Base-by-base conservation (phyloP, 345 rosid species). In the Melastoma malabathricum region DNA sequence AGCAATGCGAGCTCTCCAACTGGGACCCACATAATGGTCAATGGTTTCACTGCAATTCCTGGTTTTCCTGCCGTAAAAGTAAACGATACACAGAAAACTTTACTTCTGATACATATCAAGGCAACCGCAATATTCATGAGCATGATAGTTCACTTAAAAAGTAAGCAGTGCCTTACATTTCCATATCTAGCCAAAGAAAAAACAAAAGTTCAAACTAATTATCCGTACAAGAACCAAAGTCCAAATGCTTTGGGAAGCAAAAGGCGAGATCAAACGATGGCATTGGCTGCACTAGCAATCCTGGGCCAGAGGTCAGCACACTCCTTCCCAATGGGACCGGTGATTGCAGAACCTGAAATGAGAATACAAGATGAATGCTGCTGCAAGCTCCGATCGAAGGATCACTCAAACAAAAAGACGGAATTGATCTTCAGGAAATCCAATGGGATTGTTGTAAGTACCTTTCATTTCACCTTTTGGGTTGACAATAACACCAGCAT, bases 381-480 rank as follows among this genome's bases (percentile, higher is more conserved):
- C 2, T 34, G 41, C 41, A 34, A 7, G 41, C 9, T 34, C 41
- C 41, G 12, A 34, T 34, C 9, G 12, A 34, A 9, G 41, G 12
- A 34, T 34, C 10, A 34, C 9, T 34, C 41, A 34, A 34, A 9
- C 12, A 12, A 9, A 6, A 12, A 34, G 41, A 34, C 12, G 41
- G 12, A 34, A 5, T 6, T 34, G 38, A 6, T 34, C 10, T 34
- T 34, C 41, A 44, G 25, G 45, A 18, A 48, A 56, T 15, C 8
- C 13, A 20, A 47, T 6, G 13, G 17, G 18, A 6, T 51, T 29
- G 25, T 1, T 7, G 27, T 1, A 4, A 3, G 10, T 59, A 84
- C 97, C 97, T 81, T 89, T 89, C 97, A 89, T 89, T 69, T 89
- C 94, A 45, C 95, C 97, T 60, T 89, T 77, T 0, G 95, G 97